Percentiles rank a stretch among this genome's conserved stretches.
phyloP scores from a whole-genome alignment of 2,329 filamentous ascomycete species.

The Nannizziopsis arthrosporioides region DNA sequence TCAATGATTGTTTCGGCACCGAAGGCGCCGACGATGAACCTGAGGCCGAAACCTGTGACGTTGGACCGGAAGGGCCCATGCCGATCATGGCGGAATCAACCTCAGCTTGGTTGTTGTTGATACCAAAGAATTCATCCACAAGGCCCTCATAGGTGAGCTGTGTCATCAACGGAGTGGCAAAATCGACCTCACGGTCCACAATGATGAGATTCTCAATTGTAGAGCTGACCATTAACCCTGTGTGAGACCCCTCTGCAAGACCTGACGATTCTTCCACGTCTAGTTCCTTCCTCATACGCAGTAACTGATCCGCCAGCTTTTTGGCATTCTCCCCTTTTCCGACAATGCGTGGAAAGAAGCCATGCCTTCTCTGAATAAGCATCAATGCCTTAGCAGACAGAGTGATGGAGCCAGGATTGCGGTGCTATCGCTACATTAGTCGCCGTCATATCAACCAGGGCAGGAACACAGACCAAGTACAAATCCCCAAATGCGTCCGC shows the following conservation, averaged over 20 bases:
- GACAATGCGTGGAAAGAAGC: conserved; percentile 84
- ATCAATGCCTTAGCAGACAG: conserved; percentile 84
- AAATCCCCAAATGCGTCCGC: conserved; percentile 78
- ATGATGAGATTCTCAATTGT: conserved; percentile 84
- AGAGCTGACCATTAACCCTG: conserved; percentile 70
- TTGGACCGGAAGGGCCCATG: conserved; percentile 44
- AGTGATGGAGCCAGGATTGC: conserved; percentile 84
- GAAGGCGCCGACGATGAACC: conserved; percentile 34
- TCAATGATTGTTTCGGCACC: conserved; percentile 51
- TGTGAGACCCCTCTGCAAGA: conserved; percentile 41
- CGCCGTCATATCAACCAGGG: conserved; percentile 1
- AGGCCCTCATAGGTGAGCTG: conserved; percentile 95
- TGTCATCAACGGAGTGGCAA: conserved; percentile 80
- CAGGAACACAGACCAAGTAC: conserved; percentile 50
- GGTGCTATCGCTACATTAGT: conserved; percentile 43
- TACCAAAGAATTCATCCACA: conserved; percentile 85
- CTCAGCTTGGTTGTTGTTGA: conserved; percentile 84
- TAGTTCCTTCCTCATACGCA: conserved; percentile 84
- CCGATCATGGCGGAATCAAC: conserved; percentile 85
- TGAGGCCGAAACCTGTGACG: conserved; percentile 45
- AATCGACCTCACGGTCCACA: conserved; percentile 89
- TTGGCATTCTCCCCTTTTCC: conserved; percentile 94
- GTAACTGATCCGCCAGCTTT: conserved; percentile 70
- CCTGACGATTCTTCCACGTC: conserved; percentile 64
- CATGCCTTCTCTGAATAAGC: conserved; percentile 82